Evolutionary conservation across 2,329 filamentous ascomycete genomes (phyloP).

Genomic region (Fusarium sp.): DNA sequence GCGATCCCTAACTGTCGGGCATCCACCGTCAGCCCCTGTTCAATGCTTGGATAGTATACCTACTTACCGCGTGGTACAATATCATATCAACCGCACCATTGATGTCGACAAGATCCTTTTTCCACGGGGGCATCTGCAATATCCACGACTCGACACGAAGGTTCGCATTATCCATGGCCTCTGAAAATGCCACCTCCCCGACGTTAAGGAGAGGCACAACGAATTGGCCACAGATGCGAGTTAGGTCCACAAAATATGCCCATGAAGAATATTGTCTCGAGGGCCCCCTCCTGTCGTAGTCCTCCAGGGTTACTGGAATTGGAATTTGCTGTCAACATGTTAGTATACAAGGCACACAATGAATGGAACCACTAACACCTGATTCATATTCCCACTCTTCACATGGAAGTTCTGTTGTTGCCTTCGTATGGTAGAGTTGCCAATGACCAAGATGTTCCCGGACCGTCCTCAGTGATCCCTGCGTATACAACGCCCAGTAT

Average conservation of each 20-base stretch:
- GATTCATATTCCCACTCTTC: constrained; percentile 41
- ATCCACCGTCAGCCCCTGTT: constrained; percentile 12
- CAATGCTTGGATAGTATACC: not conserved
- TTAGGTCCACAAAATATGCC: constrained; percentile 36
- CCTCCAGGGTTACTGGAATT: constrained; percentile 17
- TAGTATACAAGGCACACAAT: not conserved
- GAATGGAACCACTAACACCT: constrained; percentile 15
- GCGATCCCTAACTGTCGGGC: constrained; percentile 32
- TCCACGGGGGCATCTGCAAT: constrained; percentile 22
- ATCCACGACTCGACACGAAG: constrained; percentile 33
- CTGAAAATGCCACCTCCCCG: not conserved
- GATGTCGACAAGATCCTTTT: constrained; percentile 24
- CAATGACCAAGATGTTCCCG: constrained; percentile 19
- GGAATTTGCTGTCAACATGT: constrained; percentile 29
- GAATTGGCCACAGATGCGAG: constrained; percentile 33
- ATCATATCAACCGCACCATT: constrained; percentile 37
- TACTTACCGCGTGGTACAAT: constrained; percentile 41
- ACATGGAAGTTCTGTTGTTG: constrained; percentile 39
- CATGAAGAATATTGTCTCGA: constrained; percentile 34
- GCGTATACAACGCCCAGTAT: constrained; percentile 41
- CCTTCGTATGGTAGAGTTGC: constrained; percentile 8
- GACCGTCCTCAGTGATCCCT: constrained; percentile 34
- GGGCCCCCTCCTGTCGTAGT: constrained; percentile 17
- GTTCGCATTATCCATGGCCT: constrained; percentile 27
- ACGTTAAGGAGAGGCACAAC: constrained; percentile 29